Conservation (phyloP, 345 rosid species). For the Noccaea bulbosa region DNA sequence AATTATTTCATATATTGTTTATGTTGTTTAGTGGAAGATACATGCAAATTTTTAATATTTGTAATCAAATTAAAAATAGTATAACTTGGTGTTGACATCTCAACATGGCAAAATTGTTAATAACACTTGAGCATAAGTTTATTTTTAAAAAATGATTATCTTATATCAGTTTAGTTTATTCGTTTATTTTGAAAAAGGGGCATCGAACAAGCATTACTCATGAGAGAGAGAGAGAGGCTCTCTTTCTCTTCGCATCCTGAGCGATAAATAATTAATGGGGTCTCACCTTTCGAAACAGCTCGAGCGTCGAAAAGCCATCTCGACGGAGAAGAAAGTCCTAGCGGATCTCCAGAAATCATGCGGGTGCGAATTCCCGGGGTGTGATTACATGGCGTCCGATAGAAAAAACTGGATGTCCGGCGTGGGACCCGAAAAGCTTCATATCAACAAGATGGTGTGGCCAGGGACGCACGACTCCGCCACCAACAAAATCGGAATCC, state of each 20-base stretch:
- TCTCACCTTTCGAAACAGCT: slow-evolving; percentile 63
- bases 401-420: slow-evolving; percentile 80
- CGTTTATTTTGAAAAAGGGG: slow-evolving; percentile 3
- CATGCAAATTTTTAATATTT: no score
- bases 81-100: no score
- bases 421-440: slow-evolving; percentile 63
- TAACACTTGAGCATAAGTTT: no score
- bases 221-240: not conserved
- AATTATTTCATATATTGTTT: no score
- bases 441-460: slow-evolving; percentile 79
- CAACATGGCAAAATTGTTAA: no score
- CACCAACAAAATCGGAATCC: slow-evolving; percentile 80
- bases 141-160: no score
- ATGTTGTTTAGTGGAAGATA: no score
- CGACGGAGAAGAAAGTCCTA: slow-evolving; percentile 59
- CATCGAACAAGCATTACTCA: not conserved
- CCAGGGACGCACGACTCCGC: slow-evolving; percentile 98
- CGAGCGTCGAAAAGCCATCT: slow-evolving; percentile 54
- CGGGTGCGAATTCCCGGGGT: slow-evolving; percentile 67
- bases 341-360: slow-evolving; percentile 49
- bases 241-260: not conserved
- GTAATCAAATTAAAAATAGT: no score
- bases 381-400: slow-evolving; percentile 62
- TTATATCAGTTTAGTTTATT: slow-evolving; percentile 7
- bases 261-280: slow-evolving; percentile 61